Evolutionary conservation across 2,329 filamentous ascomycete genomes (phyloP), one percentile per base, ranked within the genome.

Genomic region (Arthrocladium fulminans): DNA sequence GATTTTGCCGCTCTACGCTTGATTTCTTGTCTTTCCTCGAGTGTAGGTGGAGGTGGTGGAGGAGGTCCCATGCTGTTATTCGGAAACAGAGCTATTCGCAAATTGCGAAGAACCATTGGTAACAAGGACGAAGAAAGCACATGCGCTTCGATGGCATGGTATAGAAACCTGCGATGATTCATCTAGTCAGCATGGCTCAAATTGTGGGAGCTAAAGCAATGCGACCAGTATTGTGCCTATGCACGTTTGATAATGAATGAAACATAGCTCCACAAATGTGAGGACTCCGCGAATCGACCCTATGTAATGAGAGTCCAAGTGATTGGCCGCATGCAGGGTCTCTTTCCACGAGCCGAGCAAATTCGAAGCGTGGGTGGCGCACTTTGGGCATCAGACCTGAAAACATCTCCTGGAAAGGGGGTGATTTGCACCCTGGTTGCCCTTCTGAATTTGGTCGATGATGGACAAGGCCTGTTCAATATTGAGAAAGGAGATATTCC

Each of bases 31-130:
- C 48, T 52, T 51, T 57, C 55, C 51, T 54, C 55, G 24, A 48
- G 45, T 17, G 51, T 49, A 4, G 60, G 54, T 17, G 56, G 45
- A 13, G 56, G 53, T 30, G 58, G 52, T n/a, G 57, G 40, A 7
- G 59, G 43, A 3, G 61, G 57, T 6, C 59, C 57, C n/a, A 64
- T 52, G 17, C 54, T 48, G 50, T 63, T 62, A 41, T 87, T 84
- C 57, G 92, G 90, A 64, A 96, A 97, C 48, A 97, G 72, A 52
- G 85, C 79, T 59, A 78, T 80, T 63, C 92, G 85, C 60, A 86
- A 74, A 57, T 80, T 65, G 47, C 63, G 64, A 19, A 73, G 64
- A 57, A 86, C 67, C 62, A 73, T 73, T 63, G 85, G 80, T 48
- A 88, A 72, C 57, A 77, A 73, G 53, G 74, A 73, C 57, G 81